A percentile compares a stretch with the other conserved stretches of the same genome.
Evolutionary conservation across 495 filamentous ascomycete species (phyloP).

Genomic region (Xylaria intraflava): DNA sequence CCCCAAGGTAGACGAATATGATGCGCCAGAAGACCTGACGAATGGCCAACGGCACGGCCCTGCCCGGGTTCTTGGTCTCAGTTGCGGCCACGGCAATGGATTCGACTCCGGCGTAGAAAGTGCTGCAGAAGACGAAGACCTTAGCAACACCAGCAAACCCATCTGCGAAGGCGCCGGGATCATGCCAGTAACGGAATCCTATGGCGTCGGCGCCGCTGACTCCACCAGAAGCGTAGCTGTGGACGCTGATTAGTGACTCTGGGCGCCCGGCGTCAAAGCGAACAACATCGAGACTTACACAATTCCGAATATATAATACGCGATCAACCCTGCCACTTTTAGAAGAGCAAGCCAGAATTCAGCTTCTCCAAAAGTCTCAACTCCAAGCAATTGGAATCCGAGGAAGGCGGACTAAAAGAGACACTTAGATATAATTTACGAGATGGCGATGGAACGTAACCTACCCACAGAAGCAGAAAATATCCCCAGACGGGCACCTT

Average conservation of each 20-base stretch:
- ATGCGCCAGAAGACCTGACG: slow-evolving; percentile 72
- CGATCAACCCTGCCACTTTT: slow-evolving; percentile 62
- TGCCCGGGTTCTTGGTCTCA: slow-evolving; percentile 65
- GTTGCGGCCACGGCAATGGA: slow-evolving; percentile 67
- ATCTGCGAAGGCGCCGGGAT: slow-evolving; percentile 60
- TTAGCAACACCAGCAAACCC: slow-evolving; percentile 58
- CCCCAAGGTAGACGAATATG: slow-evolving; percentile 66
- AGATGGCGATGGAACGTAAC: slow-evolving; percentile 23
- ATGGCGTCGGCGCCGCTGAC: slow-evolving; percentile 39
- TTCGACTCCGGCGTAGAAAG: slow-evolving; percentile 71
- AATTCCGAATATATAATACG: slow-evolving; percentile 64
- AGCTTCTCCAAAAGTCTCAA: slow-evolving; percentile 53
- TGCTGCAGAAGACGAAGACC: slow-evolving; percentile 59
- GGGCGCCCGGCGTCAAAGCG: background rate
- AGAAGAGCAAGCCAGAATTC: slow-evolving; percentile 58
- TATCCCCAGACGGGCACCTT: slow-evolving; percentile 48
- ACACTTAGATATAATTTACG: background rate
- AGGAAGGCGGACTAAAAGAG: slow-evolving; percentile 33
- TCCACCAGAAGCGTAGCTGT: slow-evolving; percentile 44
- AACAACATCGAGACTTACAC: slow-evolving; percentile 37
- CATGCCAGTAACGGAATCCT: slow-evolving; percentile 62
- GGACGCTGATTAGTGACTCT: background rate
- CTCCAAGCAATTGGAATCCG: slow-evolving; percentile 41
- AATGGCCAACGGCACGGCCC: slow-evolving; percentile 64
- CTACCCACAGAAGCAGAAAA: slow-evolving; percentile 60